phyloP scores from a whole-genome alignment of 768 basidiomycete species.

The Podaxis sp. region DNA sequence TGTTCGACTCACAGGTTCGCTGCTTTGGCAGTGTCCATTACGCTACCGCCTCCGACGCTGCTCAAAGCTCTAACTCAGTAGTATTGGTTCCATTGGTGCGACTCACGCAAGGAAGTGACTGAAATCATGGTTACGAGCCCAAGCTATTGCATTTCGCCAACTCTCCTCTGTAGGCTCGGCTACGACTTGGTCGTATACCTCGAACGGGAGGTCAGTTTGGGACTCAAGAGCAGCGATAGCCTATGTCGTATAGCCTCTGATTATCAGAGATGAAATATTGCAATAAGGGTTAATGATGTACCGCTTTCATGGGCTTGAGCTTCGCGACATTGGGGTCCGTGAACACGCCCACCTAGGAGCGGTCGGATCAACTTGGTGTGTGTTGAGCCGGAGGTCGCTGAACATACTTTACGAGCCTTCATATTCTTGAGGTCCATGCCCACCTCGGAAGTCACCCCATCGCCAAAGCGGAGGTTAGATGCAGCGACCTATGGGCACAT shows the following conservation, averaged over 20 bases:
- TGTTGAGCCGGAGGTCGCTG: background rate
- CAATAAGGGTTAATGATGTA: constrained; percentile 29
- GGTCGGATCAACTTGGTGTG: constrained; percentile 8
- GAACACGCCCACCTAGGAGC: constrained; percentile 83
- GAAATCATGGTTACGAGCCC: constrained; percentile 84
- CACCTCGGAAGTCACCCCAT: constrained; percentile 87
- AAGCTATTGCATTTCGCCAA: constrained; percentile 85
- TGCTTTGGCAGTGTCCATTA: constrained; percentile 94
- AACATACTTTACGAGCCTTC: constrained; percentile 76
- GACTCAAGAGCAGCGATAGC: constrained; percentile 78
- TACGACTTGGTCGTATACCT: constrained; percentile 78
- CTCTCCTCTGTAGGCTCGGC: constrained; percentile 92
- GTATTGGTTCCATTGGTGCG: background rate
- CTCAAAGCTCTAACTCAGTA: constrained; percentile 8
- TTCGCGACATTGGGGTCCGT: constrained; percentile 87
- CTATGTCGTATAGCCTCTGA: constrained; percentile 33
- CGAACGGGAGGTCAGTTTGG: constrained; percentile 74
- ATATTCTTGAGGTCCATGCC: constrained; percentile 95
- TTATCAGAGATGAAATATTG: background rate
- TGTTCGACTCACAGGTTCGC: constrained; percentile 70
- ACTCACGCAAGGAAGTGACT: constrained; percentile 90
- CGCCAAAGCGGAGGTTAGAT: constrained; percentile 84
- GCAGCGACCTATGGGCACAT: constrained; percentile 64
- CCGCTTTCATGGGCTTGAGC: constrained; percentile 79
- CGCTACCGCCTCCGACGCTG: constrained; percentile 90